Base-by-base conservation (phyloP, 305 asterid genomes). In the Stenogyne calaminthoides region DNA sequence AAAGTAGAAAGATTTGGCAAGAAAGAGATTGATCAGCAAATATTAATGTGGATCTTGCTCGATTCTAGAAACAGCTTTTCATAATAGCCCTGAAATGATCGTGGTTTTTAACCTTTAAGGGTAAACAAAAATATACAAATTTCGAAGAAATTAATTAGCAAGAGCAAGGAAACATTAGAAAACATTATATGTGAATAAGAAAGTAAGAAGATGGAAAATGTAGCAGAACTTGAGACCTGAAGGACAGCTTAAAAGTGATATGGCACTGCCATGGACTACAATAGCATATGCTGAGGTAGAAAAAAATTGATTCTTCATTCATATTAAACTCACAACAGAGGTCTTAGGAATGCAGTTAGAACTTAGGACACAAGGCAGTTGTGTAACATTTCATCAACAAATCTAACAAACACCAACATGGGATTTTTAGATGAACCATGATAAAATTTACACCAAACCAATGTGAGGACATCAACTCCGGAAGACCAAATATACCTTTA, bases 401-500 rank as follows among this genome's bases (percentile, higher is more conserved):
- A 51, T 18, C 19, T 65, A 65, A 75, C n/a, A n/a, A n/a, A n/a
- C 49, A 29, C 19, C 18, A 19, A 74, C 57, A 20, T 4, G 22
- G 16, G 19, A n/a, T 20, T 44, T 39, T 15, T 4, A 32, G 6
- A 69, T 27, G 27, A 40, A 59, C 59, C 22, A 32, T 27, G 22
- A 69, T 32, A 64, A 18, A 56, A 16, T 32, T 9, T n/a, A 56
- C 18, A 20, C 40, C 64, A 20, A 69, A 69, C 73, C 65, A 58
- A 67, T 29, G 18, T 52, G 34, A 36, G 46, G 22, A 5, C 40
- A 54, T 19, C 40, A 54, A 67, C 22, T 71, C 61, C 32, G 39
- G 62, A 66, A 3, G 14, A 71, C 70, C 67, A 15, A 49, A 20
- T 64, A 57, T 85, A 95, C 99, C 99, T 95, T 95, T 69, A 95